Evolutionary conservation across 495 filamentous ascomycete species (phyloP).

Genomic region (Tuber borchii): DNA sequence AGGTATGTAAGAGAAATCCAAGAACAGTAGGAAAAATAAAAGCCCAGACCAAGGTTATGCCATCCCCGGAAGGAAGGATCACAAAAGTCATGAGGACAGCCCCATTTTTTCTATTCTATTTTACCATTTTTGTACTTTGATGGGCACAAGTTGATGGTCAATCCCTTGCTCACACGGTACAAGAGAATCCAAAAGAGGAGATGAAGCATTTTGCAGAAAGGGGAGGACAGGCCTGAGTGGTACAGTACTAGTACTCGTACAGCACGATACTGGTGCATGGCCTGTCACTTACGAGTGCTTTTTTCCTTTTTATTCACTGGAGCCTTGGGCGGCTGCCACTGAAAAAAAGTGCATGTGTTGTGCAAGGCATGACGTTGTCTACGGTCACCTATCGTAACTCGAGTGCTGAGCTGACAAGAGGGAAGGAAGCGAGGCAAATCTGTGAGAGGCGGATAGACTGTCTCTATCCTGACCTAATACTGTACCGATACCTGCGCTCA

Average conservation of each 20-base stretch:
- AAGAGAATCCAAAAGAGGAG: slow-evolving; percentile 5
- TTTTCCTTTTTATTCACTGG: neutral
- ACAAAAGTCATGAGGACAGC: slow-evolving; percentile 3
- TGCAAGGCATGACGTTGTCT: neutral
- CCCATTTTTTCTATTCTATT: slow-evolving; percentile 7
- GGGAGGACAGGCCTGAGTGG: neutral
- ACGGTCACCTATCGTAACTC: neutral
- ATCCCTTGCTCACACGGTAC: neutral
- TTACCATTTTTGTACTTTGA: neutral
- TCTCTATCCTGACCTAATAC: neutral
- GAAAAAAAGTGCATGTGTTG: neutral
- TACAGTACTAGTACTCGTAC: neutral
- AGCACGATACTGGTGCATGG: neutral
- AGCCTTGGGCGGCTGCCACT: neutral
- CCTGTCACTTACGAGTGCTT: neutral
- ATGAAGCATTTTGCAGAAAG: slow-evolving; percentile 12
- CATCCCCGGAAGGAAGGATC: slow-evolving; percentile 12
- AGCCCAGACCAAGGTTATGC: slow-evolving; percentile 11
- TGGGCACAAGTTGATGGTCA: neutral
- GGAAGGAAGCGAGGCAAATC: neutral
- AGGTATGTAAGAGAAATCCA: neutral
- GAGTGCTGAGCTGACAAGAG: neutral
- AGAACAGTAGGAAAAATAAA: slow-evolving; percentile 3
- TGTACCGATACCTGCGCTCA: neutral
- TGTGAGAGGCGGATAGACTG: neutral